phyloP scores from a whole-genome alignment of 371 early-diverging fungal genomes.

The Mucor indicus region DNA sequence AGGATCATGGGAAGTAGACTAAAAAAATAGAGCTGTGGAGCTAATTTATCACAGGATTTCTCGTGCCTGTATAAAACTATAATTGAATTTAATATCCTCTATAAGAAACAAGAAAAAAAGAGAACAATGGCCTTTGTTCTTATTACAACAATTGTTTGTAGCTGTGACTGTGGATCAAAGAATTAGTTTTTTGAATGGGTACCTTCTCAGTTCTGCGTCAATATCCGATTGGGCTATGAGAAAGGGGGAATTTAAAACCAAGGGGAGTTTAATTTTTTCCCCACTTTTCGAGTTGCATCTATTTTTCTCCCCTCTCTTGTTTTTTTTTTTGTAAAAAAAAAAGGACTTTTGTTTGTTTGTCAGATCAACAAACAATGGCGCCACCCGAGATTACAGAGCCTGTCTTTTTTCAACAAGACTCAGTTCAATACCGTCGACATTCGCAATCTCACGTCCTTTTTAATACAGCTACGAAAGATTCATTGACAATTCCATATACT shows the following conservation, averaged over 20 bases:
- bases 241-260: neutral
- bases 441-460: slow-evolving; percentile 24
- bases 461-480: slow-evolving; percentile 12
- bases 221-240: slow-evolving; percentile 21
- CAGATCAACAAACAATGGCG: slow-evolving; percentile 5
- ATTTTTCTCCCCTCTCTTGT: neutral
- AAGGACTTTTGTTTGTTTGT: neutral
- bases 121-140: neutral
- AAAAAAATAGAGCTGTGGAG: no score
- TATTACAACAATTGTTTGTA: neutral
- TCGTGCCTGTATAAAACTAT: no score
- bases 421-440: slow-evolving; percentile 16
- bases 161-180: neutral
- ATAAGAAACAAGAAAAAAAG: neutral
- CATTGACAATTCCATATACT: slow-evolving; percentile 15
- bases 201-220: slow-evolving; percentile 23
- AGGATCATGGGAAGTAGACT: no score
- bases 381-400: slow-evolving; percentile 17
- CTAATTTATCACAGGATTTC: no score
- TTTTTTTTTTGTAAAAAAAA: slow-evolving; percentile 2
- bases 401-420: neutral
- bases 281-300: neutral
- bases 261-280: slow-evolving; percentile 1
- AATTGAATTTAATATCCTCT: no score
- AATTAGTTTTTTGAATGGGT: slow-evolving; percentile 1